These are phyloP conservation scores for Cladophialophora yegresii DNA, from an alignment of 2,329 filamentous ascomycete species.

Conservation along the genomic window DNA sequence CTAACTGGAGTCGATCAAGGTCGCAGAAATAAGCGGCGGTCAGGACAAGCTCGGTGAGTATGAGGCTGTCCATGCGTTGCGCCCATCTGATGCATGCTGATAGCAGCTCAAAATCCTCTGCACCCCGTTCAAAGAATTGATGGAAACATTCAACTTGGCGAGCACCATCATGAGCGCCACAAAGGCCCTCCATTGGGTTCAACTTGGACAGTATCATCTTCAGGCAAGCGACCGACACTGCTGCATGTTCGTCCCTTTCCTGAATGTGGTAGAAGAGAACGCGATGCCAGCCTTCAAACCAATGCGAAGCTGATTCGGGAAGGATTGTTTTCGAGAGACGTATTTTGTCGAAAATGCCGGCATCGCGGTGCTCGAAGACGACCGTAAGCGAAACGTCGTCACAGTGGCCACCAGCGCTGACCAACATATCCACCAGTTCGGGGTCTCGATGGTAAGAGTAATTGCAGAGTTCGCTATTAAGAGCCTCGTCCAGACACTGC, in stretches of 20 bases:
- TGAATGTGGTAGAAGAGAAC: constrained; percentile 8
- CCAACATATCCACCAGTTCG: constrained; percentile 14
- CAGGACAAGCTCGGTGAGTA: constrained; percentile 11
- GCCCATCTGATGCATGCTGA: constrained; percentile 11
- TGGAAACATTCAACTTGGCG: constrained; percentile 16
- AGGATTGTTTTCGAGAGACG: constrained; percentile 1
- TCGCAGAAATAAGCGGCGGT: constrained; percentile 16
- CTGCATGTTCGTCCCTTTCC: not conserved
- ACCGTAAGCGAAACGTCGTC: constrained; percentile 12
- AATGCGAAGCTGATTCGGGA: constrained; percentile 7
- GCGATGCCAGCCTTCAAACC: constrained; percentile 12
- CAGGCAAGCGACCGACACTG: constrained; percentile 5
- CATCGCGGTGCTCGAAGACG: constrained; percentile 12
- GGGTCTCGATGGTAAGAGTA: constrained; percentile 16
- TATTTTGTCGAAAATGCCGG: constrained; percentile 9
- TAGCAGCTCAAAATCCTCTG: constrained; percentile 8
- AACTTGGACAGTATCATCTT: constrained; percentile 13
- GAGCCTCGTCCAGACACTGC: constrained; percentile 12
- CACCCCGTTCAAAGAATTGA: constrained; percentile 10
- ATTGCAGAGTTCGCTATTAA: constrained; percentile 19
- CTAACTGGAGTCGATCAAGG: not conserved
- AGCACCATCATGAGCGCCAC: constrained; percentile 1
- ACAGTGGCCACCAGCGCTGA: constrained; percentile 5
- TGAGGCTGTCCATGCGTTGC: not conserved
- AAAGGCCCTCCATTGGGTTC: not conserved